These are phyloP conservation scores for Exophiala aquamarina DNA, from an alignment of 2,329 filamentous ascomycete species.

Conservation along the genomic window DNA sequence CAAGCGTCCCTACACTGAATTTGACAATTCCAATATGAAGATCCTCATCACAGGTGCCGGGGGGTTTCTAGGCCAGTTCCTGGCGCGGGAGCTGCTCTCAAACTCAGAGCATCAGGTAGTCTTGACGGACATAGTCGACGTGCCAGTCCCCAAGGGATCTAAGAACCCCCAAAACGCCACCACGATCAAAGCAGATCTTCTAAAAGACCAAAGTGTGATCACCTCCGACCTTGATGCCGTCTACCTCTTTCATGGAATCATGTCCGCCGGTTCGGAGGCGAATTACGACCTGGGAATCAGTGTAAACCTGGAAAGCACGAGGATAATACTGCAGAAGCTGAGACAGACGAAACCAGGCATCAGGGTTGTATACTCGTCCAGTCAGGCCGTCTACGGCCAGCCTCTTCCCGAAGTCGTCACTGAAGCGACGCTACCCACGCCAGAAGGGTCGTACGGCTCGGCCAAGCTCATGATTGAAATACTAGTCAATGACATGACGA, in stretches of 20 bases:
- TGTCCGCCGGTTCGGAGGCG: conserved; percentile 64
- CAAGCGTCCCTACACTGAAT: no score
- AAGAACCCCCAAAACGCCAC: conserved; percentile 52
- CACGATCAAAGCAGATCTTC: conserved; percentile 54
- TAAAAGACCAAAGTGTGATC: conserved; percentile 42
- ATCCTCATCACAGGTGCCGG: conserved; percentile 65
- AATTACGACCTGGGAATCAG: conserved; percentile 59
- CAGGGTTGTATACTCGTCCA: conserved; percentile 61
- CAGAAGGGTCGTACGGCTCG: conserved; percentile 62
- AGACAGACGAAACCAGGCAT: conserved; percentile 52
- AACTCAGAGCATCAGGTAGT: conserved; percentile 49
- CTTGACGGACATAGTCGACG: conserved; percentile 59
- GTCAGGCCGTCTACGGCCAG: conserved; percentile 63
- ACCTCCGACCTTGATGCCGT: conserved; percentile 50
- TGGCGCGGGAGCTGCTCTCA: conserved; percentile 57
- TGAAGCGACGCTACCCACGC: conserved; percentile 55
- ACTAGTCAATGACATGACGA: conserved; percentile 63
- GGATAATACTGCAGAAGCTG: conserved; percentile 55
- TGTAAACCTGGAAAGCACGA: conserved; percentile 63
- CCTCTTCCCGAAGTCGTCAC: conserved; percentile 55
- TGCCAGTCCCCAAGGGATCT: conserved; percentile 50
- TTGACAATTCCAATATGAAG: conserved; percentile 35
- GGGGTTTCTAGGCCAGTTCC: conserved; percentile 64
- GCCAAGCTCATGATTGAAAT: conserved; percentile 64
- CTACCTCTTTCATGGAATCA: conserved; percentile 67